Evolutionary conservation across 768 basidiomycete genomes (phyloP).

Genomic region (Auriscalpium microsporum): DNA sequence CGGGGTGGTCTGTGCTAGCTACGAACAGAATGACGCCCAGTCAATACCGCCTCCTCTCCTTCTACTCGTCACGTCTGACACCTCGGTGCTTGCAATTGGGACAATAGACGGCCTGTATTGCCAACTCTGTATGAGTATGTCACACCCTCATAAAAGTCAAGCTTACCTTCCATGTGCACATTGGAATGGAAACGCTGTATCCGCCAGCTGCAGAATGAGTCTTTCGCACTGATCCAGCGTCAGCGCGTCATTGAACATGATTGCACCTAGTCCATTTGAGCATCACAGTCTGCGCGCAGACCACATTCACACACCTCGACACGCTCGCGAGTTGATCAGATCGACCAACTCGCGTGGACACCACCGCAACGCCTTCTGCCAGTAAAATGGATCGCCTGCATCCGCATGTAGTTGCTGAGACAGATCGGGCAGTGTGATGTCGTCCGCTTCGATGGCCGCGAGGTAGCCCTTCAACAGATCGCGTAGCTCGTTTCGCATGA

Average conservation of each 20-base stretch:
- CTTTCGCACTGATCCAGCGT: constrained; percentile 56
- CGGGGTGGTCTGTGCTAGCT: too few species aligned
- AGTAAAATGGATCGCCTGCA: constrained; percentile 21
- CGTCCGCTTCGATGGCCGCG: constrained; percentile 47
- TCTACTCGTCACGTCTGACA: too few species aligned
- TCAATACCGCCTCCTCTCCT: too few species aligned
- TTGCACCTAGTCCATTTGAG: constrained; percentile 54
- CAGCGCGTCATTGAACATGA: constrained; percentile 92
- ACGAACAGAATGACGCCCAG: too few species aligned
- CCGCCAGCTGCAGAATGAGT: constrained; percentile 58
- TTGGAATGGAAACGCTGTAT: constrained; percentile 82
- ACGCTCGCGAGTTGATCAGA: constrained; percentile 90
- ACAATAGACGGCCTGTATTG: constrained; percentile 44
- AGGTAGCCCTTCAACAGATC: constrained; percentile 70
- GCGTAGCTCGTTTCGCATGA: constrained; percentile 62
- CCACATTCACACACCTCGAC: constrained; percentile 55
- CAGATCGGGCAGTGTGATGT: constrained; percentile 9
- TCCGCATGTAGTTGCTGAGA: background rate
- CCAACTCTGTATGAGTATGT: background rate
- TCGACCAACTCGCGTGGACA: constrained; percentile 81
- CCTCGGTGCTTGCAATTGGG: constrained; percentile 32
- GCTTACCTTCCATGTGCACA: constrained; percentile 89
- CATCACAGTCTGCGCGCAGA: background rate
- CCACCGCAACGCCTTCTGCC: constrained; percentile 69
- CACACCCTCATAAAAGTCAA: constrained; percentile 1